Percentiles rank a stretch among this genome's conserved stretches.
These are phyloP conservation scores for Tremellales sp. DNA, from an alignment of 1,284 basidiomycete species.

Conservation along the genomic window DNA sequence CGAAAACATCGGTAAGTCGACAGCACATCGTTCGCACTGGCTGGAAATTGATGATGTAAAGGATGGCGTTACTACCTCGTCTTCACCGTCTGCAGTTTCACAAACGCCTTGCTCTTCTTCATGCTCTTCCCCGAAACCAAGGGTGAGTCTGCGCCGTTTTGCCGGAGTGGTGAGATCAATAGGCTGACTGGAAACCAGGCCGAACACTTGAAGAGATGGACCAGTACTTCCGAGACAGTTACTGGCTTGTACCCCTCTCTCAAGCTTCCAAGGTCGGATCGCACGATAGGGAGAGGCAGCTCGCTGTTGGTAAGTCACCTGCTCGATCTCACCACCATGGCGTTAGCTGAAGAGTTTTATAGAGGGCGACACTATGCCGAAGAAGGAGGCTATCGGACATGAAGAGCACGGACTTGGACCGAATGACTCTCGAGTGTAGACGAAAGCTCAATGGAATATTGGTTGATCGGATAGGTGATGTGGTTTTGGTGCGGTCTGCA, in stretches of 20 bases:
- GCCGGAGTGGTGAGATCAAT: not conserved
- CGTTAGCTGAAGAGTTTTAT: too few species aligned
- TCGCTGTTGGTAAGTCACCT: not conserved
- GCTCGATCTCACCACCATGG: too few species aligned
- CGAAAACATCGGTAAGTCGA: slow-evolving; percentile 20
- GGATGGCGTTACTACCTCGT: slow-evolving; percentile 53
- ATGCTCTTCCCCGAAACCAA: slow-evolving; percentile 46
- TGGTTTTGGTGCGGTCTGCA: too few species aligned
- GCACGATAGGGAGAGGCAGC: not conserved
- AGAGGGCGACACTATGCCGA: too few species aligned
- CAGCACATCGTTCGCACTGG: not conserved
- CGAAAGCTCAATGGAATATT: too few species aligned
- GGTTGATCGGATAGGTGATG: too few species aligned
- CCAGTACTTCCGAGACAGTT: slow-evolving; percentile 53
- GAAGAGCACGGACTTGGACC: too few species aligned
- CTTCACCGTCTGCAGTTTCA: slow-evolving; percentile 59
- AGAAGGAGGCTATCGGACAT: too few species aligned
- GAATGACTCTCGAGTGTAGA: too few species aligned
- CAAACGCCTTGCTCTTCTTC: slow-evolving; percentile 60
- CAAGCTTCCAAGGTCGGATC: not conserved
- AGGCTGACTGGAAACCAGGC: not conserved
- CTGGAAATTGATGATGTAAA: not conserved
- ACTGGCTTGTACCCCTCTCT: slow-evolving; percentile 42
- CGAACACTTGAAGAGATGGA: slow-evolving; percentile 56
- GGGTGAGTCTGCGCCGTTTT: slow-evolving; percentile 6